Base-by-base conservation (phyloP, 495 filamentous ascomycete species). In the Neurospora sp. region DNA sequence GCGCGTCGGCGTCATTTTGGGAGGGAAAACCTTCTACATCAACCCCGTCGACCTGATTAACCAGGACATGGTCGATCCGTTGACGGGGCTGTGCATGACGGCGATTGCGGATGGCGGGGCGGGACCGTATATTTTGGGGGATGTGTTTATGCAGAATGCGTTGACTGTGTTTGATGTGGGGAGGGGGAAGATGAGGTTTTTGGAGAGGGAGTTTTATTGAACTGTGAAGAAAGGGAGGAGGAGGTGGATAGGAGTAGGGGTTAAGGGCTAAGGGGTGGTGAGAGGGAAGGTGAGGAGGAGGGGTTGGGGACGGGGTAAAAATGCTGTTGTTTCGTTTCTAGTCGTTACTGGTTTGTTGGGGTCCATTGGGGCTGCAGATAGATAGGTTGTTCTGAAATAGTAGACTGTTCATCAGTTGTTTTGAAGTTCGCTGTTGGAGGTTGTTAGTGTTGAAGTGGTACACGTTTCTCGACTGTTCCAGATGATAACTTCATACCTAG, bases 91-190 rank as follows among this genome's bases (percentile, higher is more conserved):
- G 2, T 90, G 89, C 72, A 85, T 87, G 73, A 82, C 85, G 0
- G 81, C 82, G 9, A 83, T 88, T 69, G 76, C 77, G 20, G 79
- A 77, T 69, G 82, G 81, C 20, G 85, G 81, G 0, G 78, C 77
- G 7, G 84, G 84, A 39, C 80, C 82, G 10, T 85, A 81, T 72
- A 88, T 92, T 31, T 73, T 93, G 22, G 90, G 90, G 1, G 87
- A 88, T 73, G 83, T 83, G 1, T 92, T 90, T 74, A 81, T 91
- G 82, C 90, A 89, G 78, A 90, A 87, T 75, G 89, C 90, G 0
- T 76, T 92, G 16, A 83, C 84, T 0, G 86, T 89, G 9, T 90
- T 89, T 76, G 88, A 91, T 80, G 81, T 91, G 65, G 89, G 87
- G 9, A 81, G 80, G 71, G 82, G 82, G 37, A 78, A 85, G 82